Conservation (phyloP, 2,329 filamentous ascomycete species). For the Amphichorda felina region DNA sequence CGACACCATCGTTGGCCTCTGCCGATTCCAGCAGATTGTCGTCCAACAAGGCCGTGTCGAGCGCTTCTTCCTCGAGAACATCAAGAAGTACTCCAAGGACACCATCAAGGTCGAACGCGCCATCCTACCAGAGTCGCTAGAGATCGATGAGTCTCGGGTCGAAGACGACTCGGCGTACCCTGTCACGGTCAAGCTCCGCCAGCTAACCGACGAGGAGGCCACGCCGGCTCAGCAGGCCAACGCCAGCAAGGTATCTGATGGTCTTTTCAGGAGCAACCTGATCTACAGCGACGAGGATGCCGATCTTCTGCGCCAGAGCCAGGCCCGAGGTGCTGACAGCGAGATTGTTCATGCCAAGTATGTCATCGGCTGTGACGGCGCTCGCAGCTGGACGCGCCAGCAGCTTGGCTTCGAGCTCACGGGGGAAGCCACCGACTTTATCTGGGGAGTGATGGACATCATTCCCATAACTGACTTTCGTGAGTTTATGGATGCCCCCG, state of each 20-base stretch:
- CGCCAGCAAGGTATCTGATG: slow-evolving; percentile 30
- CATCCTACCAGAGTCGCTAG: slow-evolving; percentile 41
- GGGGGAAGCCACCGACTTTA: slow-evolving; percentile 40
- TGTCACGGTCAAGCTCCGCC: slow-evolving; percentile 44
- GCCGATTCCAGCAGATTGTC: too few relatives aligned
- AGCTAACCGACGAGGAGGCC: slow-evolving; percentile 45
- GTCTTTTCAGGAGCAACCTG: slow-evolving; percentile 48
- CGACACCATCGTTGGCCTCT: too few relatives aligned
- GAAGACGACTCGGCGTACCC: slow-evolving; percentile 44
- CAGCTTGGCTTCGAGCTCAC: slow-evolving; percentile 43
- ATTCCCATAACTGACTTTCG: slow-evolving; percentile 36
- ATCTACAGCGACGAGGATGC: too few relatives aligned
- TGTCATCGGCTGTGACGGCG: slow-evolving; percentile 57
- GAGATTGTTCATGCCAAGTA: slow-evolving; percentile 34
- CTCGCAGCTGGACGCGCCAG: slow-evolving; percentile 51
- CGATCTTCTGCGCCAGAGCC: too few relatives aligned
- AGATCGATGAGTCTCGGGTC: slow-evolving; percentile 36
- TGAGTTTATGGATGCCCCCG: too few relatives aligned
- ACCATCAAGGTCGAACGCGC: slow-evolving; percentile 54
- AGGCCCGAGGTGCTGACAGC: slow-evolving; percentile 6
- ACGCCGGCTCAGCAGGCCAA: too few relatives aligned
- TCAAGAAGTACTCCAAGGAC: too few relatives aligned
- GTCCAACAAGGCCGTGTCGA: too few relatives aligned
- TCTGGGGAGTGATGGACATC: slow-evolving; percentile 36
- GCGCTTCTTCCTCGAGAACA: too few relatives aligned